phyloP scores from a whole-genome alignment of 176 grass and related monocot genomes.

The Phyllostachys edulis region DNA sequence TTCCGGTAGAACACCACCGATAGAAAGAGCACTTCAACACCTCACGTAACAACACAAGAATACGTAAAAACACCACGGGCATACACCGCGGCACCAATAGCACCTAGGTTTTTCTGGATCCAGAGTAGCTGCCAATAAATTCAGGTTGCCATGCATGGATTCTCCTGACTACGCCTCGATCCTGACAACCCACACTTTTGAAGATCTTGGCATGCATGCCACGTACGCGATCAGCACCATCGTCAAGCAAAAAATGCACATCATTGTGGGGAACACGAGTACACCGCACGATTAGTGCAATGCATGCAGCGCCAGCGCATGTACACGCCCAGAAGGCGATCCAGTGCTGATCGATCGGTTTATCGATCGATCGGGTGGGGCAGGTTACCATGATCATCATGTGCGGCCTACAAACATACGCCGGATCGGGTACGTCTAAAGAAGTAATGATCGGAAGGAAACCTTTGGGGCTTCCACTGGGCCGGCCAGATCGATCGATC shows the following conservation, averaged over 20 bases:
- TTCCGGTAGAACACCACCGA: too few species aligned
- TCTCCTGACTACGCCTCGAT: neutral
- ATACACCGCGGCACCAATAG: too few species aligned
- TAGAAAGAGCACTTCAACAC: too few species aligned
- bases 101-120: too few species aligned
- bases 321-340: neutral
- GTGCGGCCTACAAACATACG: neutral
- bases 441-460: neutral
- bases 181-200: neutral
- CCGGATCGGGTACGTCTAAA: neutral
- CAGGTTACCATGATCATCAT: neutral
- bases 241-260: neutral
- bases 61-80: too few species aligned
- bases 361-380: neutral
- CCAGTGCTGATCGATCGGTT: neutral
- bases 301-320: neutral
- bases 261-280: conserved; percentile 18
- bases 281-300: neutral
- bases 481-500: neutral
- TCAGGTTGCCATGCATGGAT: neutral
- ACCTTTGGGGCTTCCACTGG: neutral
- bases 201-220: neutral
- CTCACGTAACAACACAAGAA: too few species aligned
- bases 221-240: neutral
- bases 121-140: too few species aligned